phyloP scores from a whole-genome alignment of 768 basidiomycete genomes.

The Phlegmacium glaucopus region DNA sequence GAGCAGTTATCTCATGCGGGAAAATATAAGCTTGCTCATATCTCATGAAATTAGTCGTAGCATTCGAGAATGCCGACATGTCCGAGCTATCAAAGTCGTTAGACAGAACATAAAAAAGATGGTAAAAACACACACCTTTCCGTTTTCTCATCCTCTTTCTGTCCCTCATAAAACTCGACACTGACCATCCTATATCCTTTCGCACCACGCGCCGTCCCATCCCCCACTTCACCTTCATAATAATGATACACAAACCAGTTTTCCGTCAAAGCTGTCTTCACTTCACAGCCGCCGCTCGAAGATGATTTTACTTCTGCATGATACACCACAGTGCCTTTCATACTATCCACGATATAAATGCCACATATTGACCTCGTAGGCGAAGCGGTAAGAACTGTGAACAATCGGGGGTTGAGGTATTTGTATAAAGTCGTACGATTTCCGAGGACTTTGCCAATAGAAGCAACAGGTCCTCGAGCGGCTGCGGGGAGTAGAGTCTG shows the following conservation, averaged over 20 bases:
- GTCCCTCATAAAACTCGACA: slow-evolving; percentile 88
- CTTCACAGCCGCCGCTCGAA: slow-evolving; percentile 47
- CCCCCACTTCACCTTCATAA: slow-evolving; percentile 56
- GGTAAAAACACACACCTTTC: slow-evolving; percentile 51
- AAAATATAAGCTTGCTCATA: slow-evolving; percentile 71
- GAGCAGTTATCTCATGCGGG: slow-evolving; percentile 62
- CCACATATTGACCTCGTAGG: slow-evolving; percentile 40
- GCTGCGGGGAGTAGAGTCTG: slow-evolving; percentile 43
- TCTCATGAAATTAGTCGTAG: slow-evolving; percentile 48
- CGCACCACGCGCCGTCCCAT: slow-evolving; percentile 38
- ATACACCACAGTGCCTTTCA: slow-evolving; percentile 77
- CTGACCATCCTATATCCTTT: slow-evolving; percentile 75
- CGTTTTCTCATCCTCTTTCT: slow-evolving; percentile 61
- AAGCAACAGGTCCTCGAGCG: slow-evolving; percentile 58
- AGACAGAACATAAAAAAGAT: background rate
- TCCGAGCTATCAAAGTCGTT: slow-evolving; percentile 33
- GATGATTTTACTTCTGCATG: slow-evolving; percentile 47
- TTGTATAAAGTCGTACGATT: slow-evolving; percentile 91
- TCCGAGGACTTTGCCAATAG: slow-evolving; percentile 79
- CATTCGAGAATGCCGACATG: slow-evolving; percentile 44
- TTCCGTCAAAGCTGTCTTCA: slow-evolving; percentile 71
- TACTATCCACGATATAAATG: slow-evolving; percentile 75
- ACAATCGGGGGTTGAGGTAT: slow-evolving; percentile 83
- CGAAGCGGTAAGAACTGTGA: slow-evolving; percentile 57
- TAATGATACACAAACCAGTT: slow-evolving; percentile 95